Evolutionary conservation across 257 asterid genomes (phyloP).

Genomic region (Solanum raphanifolium): DNA sequence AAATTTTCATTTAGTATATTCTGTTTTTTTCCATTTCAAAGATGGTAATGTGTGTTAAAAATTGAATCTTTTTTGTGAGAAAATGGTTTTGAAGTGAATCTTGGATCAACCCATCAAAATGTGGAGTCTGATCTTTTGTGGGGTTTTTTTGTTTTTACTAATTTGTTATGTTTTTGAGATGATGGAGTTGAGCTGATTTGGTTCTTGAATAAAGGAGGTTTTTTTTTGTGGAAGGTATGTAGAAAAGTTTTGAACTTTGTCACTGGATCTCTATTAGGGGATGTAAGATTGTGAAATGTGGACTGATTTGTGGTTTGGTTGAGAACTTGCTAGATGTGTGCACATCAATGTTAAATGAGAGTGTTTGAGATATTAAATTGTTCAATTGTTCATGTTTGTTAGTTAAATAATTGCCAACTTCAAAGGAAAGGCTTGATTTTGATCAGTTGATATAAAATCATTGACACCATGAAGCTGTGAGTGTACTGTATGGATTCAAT

Average conservation of each 20-base stretch:
- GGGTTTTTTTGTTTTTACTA: background rate
- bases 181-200: background rate
- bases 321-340: background rate
- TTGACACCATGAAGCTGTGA: background rate
- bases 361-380: background rate
- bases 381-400: background rate
- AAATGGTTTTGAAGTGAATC: background rate
- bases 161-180: background rate
- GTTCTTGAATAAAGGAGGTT: background rate
- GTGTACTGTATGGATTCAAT: background rate
- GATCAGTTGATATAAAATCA: background rate
- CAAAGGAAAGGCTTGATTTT: background rate
- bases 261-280: background rate
- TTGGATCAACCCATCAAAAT: background rate
- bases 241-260: background rate
- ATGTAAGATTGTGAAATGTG: background rate
- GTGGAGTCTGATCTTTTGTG: background rate
- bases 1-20: background rate
- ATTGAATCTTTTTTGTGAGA: background rate
- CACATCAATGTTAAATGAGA: background rate
- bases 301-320: background rate
- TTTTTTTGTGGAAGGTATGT: background rate
- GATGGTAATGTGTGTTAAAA: background rate
- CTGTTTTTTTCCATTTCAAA: background rate
- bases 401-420: background rate